These are phyloP conservation scores for Suillus discolor DNA, from an alignment of 768 basidiomycete species.

Conservation along the genomic window DNA sequence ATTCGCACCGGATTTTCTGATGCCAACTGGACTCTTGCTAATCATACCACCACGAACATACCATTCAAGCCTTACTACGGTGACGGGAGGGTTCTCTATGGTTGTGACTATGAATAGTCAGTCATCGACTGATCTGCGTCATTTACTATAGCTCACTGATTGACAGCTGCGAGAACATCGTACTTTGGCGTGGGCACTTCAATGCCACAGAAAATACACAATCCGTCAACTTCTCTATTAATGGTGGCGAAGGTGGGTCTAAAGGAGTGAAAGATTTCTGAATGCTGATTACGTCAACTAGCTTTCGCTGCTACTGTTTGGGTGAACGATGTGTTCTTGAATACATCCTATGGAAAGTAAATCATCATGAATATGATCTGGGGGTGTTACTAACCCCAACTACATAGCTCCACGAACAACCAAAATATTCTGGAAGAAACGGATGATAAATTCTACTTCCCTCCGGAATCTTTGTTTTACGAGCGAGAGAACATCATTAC, in stretches of 20 bases:
- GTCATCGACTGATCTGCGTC: conserved; percentile 25
- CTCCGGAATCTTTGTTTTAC: conserved; percentile 49
- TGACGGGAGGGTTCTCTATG: conserved; percentile 78
- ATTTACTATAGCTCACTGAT: conserved; percentile 12
- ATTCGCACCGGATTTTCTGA: conserved; percentile 60
- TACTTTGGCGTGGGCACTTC: conserved; percentile 86
- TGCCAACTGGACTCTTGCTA: conserved; percentile 61
- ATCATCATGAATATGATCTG: conserved; percentile 21
- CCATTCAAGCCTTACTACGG: conserved; percentile 71
- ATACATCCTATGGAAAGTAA: conserved; percentile 76
- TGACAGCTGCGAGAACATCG: conserved; percentile 75
- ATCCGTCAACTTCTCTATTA: conserved; percentile 74
- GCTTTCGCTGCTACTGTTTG: conserved; percentile 85
- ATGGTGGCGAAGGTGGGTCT: conserved; percentile 70
- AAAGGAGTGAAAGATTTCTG: not conserved
- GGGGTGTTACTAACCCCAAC: not conserved
- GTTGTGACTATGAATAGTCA: conserved; percentile 86
- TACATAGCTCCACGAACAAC: conserved; percentile 66
- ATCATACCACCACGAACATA: conserved; percentile 75
- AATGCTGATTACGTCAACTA: conserved; percentile 5
- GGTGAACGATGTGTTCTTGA: conserved; percentile 73
- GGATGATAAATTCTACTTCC: conserved; percentile 67
- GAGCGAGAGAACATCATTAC: conserved; percentile 76
- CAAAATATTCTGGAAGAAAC: conserved; percentile 61
- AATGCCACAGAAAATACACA: conserved; percentile 57